Base-by-base conservation (phyloP, 768 basidiomycete genomes). In the Phlebiopsis flavidoalba region DNA sequence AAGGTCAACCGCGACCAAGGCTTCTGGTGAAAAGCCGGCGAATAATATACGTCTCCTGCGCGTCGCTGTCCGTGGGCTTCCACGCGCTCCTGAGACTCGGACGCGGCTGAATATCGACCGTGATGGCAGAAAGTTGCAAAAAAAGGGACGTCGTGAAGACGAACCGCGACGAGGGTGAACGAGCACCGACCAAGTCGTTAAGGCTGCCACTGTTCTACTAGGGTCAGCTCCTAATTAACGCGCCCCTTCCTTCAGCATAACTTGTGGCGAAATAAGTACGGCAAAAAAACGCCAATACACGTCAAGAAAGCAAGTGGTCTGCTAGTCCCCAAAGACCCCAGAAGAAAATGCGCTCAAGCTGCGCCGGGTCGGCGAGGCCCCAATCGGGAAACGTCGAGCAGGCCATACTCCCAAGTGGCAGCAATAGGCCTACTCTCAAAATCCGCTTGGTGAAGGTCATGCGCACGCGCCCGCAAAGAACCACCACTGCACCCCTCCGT, bases 201-300 rank as follows among this genome's bases (percentile, higher is more conserved):
- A 72, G 82, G 95, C 88, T 11, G n/a, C n/a, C n/a, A n/a, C n/a
- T n/a, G n/a, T n/a, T n/a, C n/a, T n/a, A n/a, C n/a, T n/a, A n/a
- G n/a, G n/a, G n/a, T n/a, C n/a, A n/a, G n/a, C n/a, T n/a, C n/a
- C n/a, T n/a, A n/a, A n/a, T n/a, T n/a, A n/a, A n/a, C n/a, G n/a
- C n/a, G n/a, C n/a, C 26, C 56, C 47, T 21, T 8, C 37, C 48
- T 12, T 48, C 35, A 57, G 43, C 43, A 51, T 56, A 98, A 95
- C 1, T 97, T 98, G 65, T 98, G 96, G 95, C 96, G 98, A 75
- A 95, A 94, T 76, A 98, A 95, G 73, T 98, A 85, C 67, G 96
- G 96, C 52, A 83, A 79, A 62, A 84, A 87, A 62, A 95, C n/a
- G n/a, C n/a, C 96, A 22, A 97, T 96, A 71, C 96, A 98, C 72